Conservation (phyloP, 257 asterid genomes). For the Cinchona pubescens region DNA sequence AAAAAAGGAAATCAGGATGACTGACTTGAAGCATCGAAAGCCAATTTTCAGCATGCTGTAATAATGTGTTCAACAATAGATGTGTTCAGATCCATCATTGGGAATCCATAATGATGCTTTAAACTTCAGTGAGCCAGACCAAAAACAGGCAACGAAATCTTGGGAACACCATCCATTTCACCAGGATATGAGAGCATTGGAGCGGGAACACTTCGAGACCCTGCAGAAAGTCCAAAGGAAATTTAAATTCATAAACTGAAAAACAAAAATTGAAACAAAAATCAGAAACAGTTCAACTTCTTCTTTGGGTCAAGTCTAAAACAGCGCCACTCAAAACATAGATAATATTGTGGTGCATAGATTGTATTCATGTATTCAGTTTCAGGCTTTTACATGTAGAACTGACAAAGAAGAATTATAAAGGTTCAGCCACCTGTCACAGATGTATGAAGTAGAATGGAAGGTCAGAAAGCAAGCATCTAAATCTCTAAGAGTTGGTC, state of each 20-base stretch:
- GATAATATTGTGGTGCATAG: background rate
- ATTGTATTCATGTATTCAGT: background rate
- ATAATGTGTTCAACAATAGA: constrained; percentile 51
- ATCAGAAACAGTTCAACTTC: background rate
- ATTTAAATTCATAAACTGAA: background rate
- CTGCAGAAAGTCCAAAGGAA: constrained; percentile 30
- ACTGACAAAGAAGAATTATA: background rate
- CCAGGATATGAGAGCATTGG: constrained; percentile 42
- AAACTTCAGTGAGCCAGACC: constrained; percentile 84
- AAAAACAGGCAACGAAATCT: constrained; percentile 63
- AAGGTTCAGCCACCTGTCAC: constrained; percentile 46
- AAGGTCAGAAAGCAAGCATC: constrained; percentile 94
- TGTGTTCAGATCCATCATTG: constrained; percentile 40
- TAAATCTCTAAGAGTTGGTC: constrained; percentile 77
- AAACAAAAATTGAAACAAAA: constrained; percentile 1
- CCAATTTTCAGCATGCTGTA: constrained; percentile 73
- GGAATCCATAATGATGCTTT: constrained; percentile 78
- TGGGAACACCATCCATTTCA: constrained; percentile 51
- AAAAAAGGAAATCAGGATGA: constrained; percentile 93
- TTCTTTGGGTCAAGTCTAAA: background rate
- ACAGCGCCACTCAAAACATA: background rate
- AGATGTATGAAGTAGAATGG: constrained; percentile 86
- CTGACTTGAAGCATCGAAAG: constrained; percentile 50
- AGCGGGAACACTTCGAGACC: constrained; percentile 45
- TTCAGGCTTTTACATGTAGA: background rate